Percentiles rank a stretch among this genome's conserved stretches.
Evolutionary conservation across 768 basidiomycete genomes (phyloP).

Genomic region (Termitomyces sp.): DNA sequence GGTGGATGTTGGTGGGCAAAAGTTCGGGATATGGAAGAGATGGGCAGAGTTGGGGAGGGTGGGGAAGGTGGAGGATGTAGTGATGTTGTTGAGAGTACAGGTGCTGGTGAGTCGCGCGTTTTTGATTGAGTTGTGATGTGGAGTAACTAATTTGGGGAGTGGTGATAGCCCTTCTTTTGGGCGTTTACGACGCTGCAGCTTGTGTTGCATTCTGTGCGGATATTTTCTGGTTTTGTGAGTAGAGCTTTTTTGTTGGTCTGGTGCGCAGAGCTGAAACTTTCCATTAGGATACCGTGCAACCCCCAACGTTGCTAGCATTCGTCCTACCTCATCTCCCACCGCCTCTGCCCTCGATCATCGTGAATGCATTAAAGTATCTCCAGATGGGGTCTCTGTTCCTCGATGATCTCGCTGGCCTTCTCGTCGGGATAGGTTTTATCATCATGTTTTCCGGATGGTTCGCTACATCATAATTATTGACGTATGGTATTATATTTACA

Average conservation of each 20-base stretch:
- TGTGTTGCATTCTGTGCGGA: slow-evolving; percentile 64
- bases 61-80: slow-evolving; percentile 28
- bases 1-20: slow-evolving; percentile 7
- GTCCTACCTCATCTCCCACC: slow-evolving; percentile 65
- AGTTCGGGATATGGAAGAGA: slow-evolving; percentile 43
- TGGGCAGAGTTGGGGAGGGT: slow-evolving; percentile 57
- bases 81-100: slow-evolving; percentile 41
- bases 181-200: slow-evolving; percentile 73
- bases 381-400: slow-evolving; percentile 64
- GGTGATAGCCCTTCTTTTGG: slow-evolving; percentile 74
- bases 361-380: slow-evolving; percentile 62
- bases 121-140: neutral
- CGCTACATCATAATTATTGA: slow-evolving; percentile 14
- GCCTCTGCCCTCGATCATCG: slow-evolving; percentile 58
- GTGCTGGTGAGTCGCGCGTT: slow-evolving; percentile 44
- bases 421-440: slow-evolving; percentile 72
- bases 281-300: slow-evolving; percentile 52
- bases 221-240: slow-evolving; percentile 68
- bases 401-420: slow-evolving; percentile 65
- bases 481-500: slow-evolving; percentile 3
- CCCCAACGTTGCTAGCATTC: slow-evolving; percentile 55
- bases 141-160: neutral
- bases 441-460: slow-evolving; percentile 52
- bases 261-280: neutral
- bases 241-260: neutral